Conservation (phyloP, 2,329 filamentous ascomycete genomes). For the Madurella fahalii region DNA sequence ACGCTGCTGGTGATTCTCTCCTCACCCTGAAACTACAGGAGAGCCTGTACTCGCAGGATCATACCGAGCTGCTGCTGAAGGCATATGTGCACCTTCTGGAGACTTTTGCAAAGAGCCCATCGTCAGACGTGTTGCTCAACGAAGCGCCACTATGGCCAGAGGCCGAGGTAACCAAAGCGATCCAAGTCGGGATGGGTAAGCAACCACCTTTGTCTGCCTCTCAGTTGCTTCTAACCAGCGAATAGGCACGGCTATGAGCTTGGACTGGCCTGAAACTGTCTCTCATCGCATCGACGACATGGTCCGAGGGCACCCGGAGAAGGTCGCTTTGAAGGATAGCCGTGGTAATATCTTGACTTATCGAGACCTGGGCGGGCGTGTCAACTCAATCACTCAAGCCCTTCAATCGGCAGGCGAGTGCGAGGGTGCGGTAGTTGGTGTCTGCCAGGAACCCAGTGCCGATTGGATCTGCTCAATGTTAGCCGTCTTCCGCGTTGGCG, state of each 20-base stretch:
- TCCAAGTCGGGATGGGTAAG: no score
- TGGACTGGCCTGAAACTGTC: not conserved
- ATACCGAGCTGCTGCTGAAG: conserved; percentile 16
- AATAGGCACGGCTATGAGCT: no score
- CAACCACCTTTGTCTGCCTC: not conserved
- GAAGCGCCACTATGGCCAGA: no score
- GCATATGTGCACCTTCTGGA: not conserved
- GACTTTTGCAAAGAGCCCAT: not conserved
- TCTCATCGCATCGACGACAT: conserved; percentile 6
- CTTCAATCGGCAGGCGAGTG: no score
- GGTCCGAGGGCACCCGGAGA: not conserved
- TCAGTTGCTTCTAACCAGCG: conserved; percentile 33
- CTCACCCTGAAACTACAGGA: conserved; percentile 30
- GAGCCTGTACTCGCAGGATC: conserved; percentile 29
- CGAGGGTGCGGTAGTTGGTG: not conserved
- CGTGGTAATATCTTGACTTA: conserved; percentile 1
- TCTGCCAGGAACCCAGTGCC: conserved; percentile 23
- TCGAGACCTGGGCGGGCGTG: not conserved
- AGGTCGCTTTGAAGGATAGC: conserved; percentile 1
- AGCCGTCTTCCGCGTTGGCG: conserved; percentile 33
- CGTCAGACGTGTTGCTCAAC: no score
- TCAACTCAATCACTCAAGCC: not conserved
- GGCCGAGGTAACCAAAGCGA: no score
- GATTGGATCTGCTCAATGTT: conserved; percentile 32
- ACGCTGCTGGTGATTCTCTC: conserved; percentile 17